Evolutionary conservation across 2,329 filamentous ascomycete genomes (phyloP), one percentile per base, ranked within the genome.

Genomic region (Fusarium heterosporum): DNA sequence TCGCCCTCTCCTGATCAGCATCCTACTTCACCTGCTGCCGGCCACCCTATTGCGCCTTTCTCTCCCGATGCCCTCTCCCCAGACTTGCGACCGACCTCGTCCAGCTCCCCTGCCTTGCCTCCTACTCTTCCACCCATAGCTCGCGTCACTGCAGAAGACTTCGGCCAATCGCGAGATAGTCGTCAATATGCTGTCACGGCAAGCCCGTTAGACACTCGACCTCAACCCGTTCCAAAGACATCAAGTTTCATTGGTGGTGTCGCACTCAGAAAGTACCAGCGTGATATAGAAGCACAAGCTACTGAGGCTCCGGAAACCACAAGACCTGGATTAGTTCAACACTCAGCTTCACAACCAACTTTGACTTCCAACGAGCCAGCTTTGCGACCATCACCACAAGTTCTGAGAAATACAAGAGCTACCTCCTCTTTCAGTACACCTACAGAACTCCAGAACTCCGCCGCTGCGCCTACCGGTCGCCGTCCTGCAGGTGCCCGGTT

Each of bases 231-330:
- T 72, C 73, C 69, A 41, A 75, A 76, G 50, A 72, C 76, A 30
- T 74, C 80, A 2, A 79, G 82, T 13, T 88, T 88, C 69, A 83
- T 88, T 48, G 85, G 86, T 16, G 86, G 86, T 4, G 74, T 85
- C 13, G 84, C 85, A 5, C 74, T 87, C 58, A 78, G 80, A 64
- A 86, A 87, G 45, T 83, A 84, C 43, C 81, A 81, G 19, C 79
- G 81, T 41, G 80, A 79, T 16, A 62, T 75, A 36, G 69, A 74
- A 39, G 66, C 69, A 25, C 74, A 72, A 51, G 59, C 63, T 49
- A 57, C 51, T 17, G 72, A 74, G 22, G 48, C 40, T 26, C 56
- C 36, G 30, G 73, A 74, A 14, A 59, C 30, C 17, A 55, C 60
- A 40, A 65, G 53, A 43, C 47, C 52, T 46, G 49, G 57, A 29